Base-by-base conservation (phyloP, 345 rosid genomes). In the Lepidium africanum region DNA sequence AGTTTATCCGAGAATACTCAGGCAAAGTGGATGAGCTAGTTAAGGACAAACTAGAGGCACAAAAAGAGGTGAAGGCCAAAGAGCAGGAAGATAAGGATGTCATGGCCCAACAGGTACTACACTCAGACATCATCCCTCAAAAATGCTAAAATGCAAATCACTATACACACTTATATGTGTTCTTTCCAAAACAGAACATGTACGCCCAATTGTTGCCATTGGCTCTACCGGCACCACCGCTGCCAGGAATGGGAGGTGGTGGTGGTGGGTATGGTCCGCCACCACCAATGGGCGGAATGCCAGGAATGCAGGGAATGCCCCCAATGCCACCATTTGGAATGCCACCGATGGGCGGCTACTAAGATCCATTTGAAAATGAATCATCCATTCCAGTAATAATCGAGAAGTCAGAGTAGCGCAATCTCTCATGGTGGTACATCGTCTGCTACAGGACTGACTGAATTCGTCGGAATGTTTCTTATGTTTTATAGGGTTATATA, bases 201-300 rank as follows among this genome's bases (percentile, higher is more conserved):
- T 89, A 91, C 70, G 97, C 97, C 4, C 97, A 91, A 54, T 72
- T 91, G 63, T 70, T 91, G 69, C 97, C 97, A 35, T 85, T 91
- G 17, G 97, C 97, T 42, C 73, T 89, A 77, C 97, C 97, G 2
- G 97, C 97, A 4, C 97, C 97, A 2, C 94, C 96, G 3, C 85
- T 91, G 88, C 93, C 97, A 1, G 96, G 96, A 9, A 91, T 91
- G 97, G 87, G 81, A 40, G 83, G 81, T 42, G 69, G 61, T 49
- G 69, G 61, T 49, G 76, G 75, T 15, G 76, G 71, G 17, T 77
- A 68, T 37, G 80, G 72, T 42, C 82, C 80, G 37, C 81, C 83
- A 9, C 88, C 83, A 43, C 81, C 76, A 1, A 87, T 83, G 88
- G 79, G 83, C 0, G 94, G 95, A 7, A 81, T 86, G 86, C 87